A percentile compares a stretch with the other conserved stretches of the same genome.
These are phyloP conservation scores for Dendrothele bispora DNA, from an alignment of 768 basidiomycete genomes.

Conservation along the genomic window DNA sequence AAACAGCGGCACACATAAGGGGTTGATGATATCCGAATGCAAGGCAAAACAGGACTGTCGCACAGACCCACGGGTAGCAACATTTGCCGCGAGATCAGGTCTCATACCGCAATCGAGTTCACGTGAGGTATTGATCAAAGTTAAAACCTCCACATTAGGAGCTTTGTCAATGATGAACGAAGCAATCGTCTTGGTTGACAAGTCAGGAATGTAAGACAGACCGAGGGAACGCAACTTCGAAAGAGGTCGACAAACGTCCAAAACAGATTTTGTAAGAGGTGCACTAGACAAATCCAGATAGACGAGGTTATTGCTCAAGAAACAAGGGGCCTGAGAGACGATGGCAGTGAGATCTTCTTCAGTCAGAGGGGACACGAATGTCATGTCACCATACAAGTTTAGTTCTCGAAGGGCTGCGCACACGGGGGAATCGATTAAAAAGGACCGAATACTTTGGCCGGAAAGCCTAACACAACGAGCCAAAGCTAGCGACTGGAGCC, in stretches of 20 bases:
- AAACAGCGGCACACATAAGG: constrained; percentile 79
- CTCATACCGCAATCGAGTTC: constrained; percentile 64
- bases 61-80: constrained; percentile 37
- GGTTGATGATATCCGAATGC: constrained; percentile 76
- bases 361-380: constrained; percentile 73
- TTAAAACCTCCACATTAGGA: constrained; percentile 80
- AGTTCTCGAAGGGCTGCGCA: constrained; percentile 69
- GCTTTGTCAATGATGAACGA: constrained; percentile 71
- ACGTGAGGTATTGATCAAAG: constrained; percentile 73
- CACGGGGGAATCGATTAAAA: constrained; percentile 69
- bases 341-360: constrained; percentile 66
- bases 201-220: constrained; percentile 77
- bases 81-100: constrained; percentile 25
- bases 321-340: constrained; percentile 74
- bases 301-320: constrained; percentile 68
- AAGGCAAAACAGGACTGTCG: constrained; percentile 75
- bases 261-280: constrained; percentile 60
- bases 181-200: constrained; percentile 65
- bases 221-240: constrained; percentile 84
- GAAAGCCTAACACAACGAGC: constrained; percentile 86
- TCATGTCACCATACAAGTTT: constrained; percentile 86
- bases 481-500: constrained; percentile 77
- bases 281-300: constrained; percentile 92
- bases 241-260: constrained; percentile 60
- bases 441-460: constrained; percentile 70